These are phyloP conservation scores for Pseudopithomyces maydicus DNA, from an alignment of 2,329 filamentous ascomycete genomes.

Conservation along the genomic window DNA sequence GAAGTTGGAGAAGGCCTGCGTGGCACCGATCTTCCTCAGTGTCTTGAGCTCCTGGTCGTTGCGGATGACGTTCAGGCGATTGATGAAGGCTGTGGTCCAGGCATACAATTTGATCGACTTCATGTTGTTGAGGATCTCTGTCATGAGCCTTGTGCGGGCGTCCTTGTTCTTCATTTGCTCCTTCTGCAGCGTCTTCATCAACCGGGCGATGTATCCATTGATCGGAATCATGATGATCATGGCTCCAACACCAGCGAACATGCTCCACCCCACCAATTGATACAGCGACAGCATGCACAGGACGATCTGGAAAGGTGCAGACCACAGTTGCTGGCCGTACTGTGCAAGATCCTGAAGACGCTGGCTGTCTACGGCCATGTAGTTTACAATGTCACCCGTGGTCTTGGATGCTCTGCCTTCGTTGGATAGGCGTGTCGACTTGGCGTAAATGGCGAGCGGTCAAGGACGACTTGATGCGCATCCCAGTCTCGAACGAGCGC, in stretches of 20 bases:
- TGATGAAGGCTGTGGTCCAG: constrained; percentile 97
- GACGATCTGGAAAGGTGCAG: constrained; percentile 92
- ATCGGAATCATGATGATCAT: constrained; percentile 98
- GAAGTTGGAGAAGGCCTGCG: constrained; percentile 93
- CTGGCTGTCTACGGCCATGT: constrained; percentile 98
- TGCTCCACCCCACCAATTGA: constrained; percentile 90
- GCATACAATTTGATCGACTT: constrained; percentile 98
- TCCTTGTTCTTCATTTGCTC: constrained; percentile 99
- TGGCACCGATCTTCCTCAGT: constrained; percentile 91
- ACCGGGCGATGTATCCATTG: constrained; percentile 86
- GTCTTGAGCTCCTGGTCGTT: constrained; percentile 97
- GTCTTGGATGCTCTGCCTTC: constrained; percentile 88
- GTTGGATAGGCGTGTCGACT: constrained; percentile 87
- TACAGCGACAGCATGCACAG: constrained; percentile 97
- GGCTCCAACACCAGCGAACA: constrained; percentile 91
- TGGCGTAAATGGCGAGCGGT: constrained; percentile 91
- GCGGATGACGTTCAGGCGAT: constrained; percentile 92
- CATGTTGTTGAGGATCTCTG: constrained; percentile 99
- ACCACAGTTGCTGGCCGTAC: constrained; percentile 95
- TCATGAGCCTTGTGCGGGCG: constrained; percentile 87
- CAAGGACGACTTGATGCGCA: constrained; percentile 92
- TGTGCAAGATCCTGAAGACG: constrained; percentile 93
- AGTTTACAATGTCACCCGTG: constrained; percentile 98
- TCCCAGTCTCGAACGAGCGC: constrained; percentile 89
- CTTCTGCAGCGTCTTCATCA: constrained; percentile 96